Evolutionary conservation across 2,329 filamentous ascomycete species (phyloP).

Genomic region (Aspergillus sp.): DNA sequence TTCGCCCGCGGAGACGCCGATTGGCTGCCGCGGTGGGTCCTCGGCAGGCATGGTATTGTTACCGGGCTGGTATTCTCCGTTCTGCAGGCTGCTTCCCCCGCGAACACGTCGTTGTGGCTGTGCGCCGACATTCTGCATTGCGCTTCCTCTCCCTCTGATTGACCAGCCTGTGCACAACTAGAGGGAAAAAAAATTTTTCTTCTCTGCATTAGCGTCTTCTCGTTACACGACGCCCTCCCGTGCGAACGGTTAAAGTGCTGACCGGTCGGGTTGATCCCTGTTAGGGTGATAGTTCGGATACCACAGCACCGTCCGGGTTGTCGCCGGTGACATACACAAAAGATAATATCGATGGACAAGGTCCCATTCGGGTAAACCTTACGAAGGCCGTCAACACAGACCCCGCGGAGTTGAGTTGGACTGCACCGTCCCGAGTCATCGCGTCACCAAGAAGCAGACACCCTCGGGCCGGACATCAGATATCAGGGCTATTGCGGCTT

Average conservation of each 20-base stretch:
- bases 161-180: not conserved
- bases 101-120: conserved; percentile 9
- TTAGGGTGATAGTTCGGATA: not conserved
- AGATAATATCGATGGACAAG: too few species aligned
- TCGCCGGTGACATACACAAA: too few species aligned
- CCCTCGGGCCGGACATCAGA: too few species aligned
- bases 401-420: not conserved
- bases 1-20: conserved; percentile 8
- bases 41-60: too few species aligned
- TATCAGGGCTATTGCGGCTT: too few species aligned
- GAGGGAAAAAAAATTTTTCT: conserved; percentile 7
- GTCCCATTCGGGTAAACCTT: too few species aligned
- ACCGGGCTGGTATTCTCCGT: too few species aligned
- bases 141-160: not conserved
- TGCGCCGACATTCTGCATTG: not conserved
- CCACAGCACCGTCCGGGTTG: not conserved
- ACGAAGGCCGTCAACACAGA: too few species aligned
- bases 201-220: conserved; percentile 6
- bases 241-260: conserved; percentile 8
- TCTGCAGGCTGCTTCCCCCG: too few species aligned
- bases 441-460: too few species aligned
- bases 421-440: not conserved
- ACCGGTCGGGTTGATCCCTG: conserved; percentile 7
- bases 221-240: not conserved
- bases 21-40: not conserved